A percentile compares a stretch with the other conserved stretches of the same genome.
These are phyloP conservation scores for Rhinocladiella mackenziei DNA, from an alignment of 2,329 filamentous ascomycete genomes.

Conservation along the genomic window DNA sequence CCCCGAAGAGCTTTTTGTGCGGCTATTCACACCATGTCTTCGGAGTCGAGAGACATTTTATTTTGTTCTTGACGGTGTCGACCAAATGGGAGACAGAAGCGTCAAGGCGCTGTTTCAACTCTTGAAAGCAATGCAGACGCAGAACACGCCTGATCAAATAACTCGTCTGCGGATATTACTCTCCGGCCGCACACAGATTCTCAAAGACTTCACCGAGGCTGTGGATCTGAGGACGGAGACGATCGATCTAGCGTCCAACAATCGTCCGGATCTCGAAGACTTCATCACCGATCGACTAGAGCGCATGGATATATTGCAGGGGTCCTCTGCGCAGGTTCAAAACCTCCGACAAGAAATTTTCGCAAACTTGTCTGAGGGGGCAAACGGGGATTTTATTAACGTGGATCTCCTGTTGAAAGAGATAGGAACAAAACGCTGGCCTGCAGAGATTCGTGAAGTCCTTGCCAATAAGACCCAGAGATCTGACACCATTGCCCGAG, in stretches of 20 bases:
- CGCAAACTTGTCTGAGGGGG: background rate
- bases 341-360: background rate
- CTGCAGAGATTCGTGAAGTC: background rate
- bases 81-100: background rate
- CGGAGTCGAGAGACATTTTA: slow-evolving; percentile 1
- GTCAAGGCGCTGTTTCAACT: background rate
- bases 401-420: slow-evolving; percentile 2
- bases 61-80: slow-evolving; percentile 1
- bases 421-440: slow-evolving; percentile 2
- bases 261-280: background rate
- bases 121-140: background rate
- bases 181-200: background rate
- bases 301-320: background rate
- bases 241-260: background rate
- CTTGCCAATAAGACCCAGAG: slow-evolving; percentile 1
- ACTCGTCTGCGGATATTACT: background rate
- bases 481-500: slow-evolving; percentile 1
- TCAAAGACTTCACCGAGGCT: background rate
- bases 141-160: background rate
- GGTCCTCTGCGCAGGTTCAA: background rate
- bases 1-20: background rate
- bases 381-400: slow-evolving; percentile 1
- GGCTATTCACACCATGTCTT: slow-evolving; percentile 2
- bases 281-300: slow-evolving; percentile 1
- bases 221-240: background rate